Base-by-base conservation (phyloP, 164 flowering plant species). In the Saururus chinensis region DNA sequence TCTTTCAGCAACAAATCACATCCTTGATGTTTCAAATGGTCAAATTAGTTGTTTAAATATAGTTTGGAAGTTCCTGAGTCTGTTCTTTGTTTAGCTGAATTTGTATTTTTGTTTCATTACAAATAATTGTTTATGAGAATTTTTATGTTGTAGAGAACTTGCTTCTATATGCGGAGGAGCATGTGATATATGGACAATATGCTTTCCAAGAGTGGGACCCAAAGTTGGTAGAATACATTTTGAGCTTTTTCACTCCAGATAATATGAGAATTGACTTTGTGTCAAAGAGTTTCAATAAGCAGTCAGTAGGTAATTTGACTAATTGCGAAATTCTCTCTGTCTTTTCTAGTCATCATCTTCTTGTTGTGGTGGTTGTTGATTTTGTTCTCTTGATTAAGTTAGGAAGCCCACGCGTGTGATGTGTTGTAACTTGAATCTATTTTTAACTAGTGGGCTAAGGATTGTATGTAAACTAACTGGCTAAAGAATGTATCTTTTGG, bases 221-320 rank as follows among this genome's bases (percentile, higher is more conserved):
- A 49, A 80, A 82, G 62, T 71, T 77, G 71, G 77, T 91, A 35
- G 79, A 72, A 52, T 58, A 75, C 71, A 64, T 86, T 53, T 68
- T 88, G 73, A 79, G 75, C 69, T 84, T 84, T 75, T 82, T 91
- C 61, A 76, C 77, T 20, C 97, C 99, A 59, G 88, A 86, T 63
- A 95, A 91, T 74, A 95, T 91, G 96, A 83, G 99, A 77, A 63
- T 87, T 64, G 99, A 95, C 66, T 68, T 88, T 35, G 64, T 87
- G 48, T 80, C 97, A 9, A 95, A 87, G 73, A 75, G 84, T 51
- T 71, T 80, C 25, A 55, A 74, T 54, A 75, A 70, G 66, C 67
- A 72, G 41, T 82, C 82, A 41, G 64, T 74, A 79, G 88, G 98
- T 92, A 64, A 64, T 57, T 24, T 55, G 16, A 12, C 49, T 45